phyloP scores from a whole-genome alignment of 805 yeast genomes.

The Nadsonia fulvescens region DNA sequence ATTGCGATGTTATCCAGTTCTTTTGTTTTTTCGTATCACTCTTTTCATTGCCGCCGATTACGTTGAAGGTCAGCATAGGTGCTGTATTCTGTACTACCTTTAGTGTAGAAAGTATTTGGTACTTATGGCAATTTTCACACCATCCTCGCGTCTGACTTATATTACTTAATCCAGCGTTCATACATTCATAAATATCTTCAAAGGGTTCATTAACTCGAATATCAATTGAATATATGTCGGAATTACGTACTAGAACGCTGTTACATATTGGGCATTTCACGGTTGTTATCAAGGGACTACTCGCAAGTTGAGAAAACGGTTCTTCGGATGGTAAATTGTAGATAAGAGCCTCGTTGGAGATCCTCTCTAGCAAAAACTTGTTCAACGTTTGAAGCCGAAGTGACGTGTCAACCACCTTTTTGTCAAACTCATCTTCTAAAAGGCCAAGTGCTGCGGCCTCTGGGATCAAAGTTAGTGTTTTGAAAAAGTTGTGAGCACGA shows the following conservation, averaged over 20 bases:
- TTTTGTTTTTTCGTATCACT: neutral
- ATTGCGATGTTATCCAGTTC: neutral
- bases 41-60: no score
- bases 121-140: conserved; percentile 33
- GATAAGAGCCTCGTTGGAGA: conserved; percentile 38
- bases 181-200: no score
- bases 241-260: no score
- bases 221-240: no score
- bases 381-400: conserved; percentile 34
- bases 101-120: conserved; percentile 37
- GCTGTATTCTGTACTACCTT: conserved; percentile 39
- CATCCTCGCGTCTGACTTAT: conserved; percentile 30
- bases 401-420: conserved; percentile 8
- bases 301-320: conserved; percentile 7
- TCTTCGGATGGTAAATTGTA: no score
- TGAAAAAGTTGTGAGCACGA: conserved; percentile 63
- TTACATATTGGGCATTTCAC: conserved; percentile 13
- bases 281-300: conserved; percentile 9
- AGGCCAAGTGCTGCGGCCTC: conserved; percentile 38
- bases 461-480: conserved; percentile 27
- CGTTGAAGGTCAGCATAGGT: conserved; percentile 27
- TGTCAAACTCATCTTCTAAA: conserved; percentile 25
- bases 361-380: conserved; percentile 34
- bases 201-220: no score
- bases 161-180: no score